phyloP scores from a whole-genome alignment of 257 asterid species.

The Solanum medicagineum region DNA sequence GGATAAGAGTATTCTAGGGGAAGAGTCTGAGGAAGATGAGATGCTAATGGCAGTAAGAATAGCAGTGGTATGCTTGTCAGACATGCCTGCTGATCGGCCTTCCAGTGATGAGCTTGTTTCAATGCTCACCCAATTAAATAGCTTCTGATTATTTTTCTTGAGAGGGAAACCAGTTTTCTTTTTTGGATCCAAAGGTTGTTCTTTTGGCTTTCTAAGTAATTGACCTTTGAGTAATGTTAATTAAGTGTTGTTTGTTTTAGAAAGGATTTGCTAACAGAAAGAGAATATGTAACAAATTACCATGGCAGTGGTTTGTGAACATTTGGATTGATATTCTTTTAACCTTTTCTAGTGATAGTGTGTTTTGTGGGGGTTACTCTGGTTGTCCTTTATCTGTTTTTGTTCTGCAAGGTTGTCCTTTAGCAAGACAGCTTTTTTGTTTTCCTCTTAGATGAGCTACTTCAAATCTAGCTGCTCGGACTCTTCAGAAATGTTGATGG shows the following conservation, averaged over 20 bases:
- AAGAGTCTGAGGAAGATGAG: conserved; percentile 77
- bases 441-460: not conserved
- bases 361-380: not conserved
- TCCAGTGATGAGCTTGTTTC: conserved; percentile 91
- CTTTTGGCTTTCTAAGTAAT: conserved; percentile 19
- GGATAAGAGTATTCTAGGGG: conserved; percentile 70
- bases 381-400: not conserved
- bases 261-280: not conserved
- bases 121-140: conserved; percentile 83
- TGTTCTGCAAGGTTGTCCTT: not conserved
- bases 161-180: not conserved
- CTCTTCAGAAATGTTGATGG: too few relatives aligned
- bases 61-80: conserved; percentile 77
- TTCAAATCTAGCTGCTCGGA: not conserved
- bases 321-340: not conserved
- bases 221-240: not conserved
- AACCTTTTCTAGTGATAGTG: not conserved
- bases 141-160: conserved; percentile 33
- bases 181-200: conserved; percentile 26
- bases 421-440: not conserved
- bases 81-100: conserved; percentile 84
- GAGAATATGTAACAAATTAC: not conserved
- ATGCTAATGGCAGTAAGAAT: conserved; percentile 87
- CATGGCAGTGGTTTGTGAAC: not conserved
- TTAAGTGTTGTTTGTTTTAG: not conserved